These are phyloP conservation scores for Trypanosoma conorhini DNA, from an alignment of 208 protist genomes.

Conservation along the genomic window DNA sequence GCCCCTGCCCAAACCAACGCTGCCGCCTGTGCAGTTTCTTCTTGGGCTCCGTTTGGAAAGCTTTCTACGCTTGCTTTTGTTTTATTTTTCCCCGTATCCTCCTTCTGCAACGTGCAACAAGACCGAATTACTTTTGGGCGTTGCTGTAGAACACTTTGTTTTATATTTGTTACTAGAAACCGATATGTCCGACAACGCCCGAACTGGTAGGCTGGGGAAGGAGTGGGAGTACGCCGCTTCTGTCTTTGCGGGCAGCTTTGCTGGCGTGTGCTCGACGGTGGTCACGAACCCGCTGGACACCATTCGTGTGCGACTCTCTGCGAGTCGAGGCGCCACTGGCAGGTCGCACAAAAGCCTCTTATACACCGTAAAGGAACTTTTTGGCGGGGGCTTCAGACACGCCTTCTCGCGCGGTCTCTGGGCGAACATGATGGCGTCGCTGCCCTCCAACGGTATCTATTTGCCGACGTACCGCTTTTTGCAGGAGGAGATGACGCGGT, in stretches of 20 bases:
- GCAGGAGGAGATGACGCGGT: slow-evolving; percentile 46
- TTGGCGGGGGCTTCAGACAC: slow-evolving; percentile 61
- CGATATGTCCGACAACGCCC: not conserved
- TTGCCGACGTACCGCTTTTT: slow-evolving; percentile 81
- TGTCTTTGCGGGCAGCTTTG: slow-evolving; percentile 78
- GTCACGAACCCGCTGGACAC: slow-evolving; percentile 91
- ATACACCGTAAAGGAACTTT: slow-evolving; percentile 66
- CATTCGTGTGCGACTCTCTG: slow-evolving; percentile 82
- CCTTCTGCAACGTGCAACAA: too few species aligned
- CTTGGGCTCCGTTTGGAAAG: slow-evolving; percentile 5
- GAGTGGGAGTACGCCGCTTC: slow-evolving; percentile 62
- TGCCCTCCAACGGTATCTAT: slow-evolving; percentile 90
- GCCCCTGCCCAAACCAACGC: not conserved
- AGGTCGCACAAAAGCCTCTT: slow-evolving; percentile 77
- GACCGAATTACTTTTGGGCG: not conserved
- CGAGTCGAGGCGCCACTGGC: slow-evolving; percentile 71
- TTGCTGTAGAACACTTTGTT: not conserved
- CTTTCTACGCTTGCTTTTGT: slow-evolving; percentile 8
- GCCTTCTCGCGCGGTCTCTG: slow-evolving; percentile 79
- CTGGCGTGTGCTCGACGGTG: slow-evolving; percentile 86
- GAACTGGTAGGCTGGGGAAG: not conserved
- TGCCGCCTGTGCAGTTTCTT: not conserved
- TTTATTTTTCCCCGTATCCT: not conserved
- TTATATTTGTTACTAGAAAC: slow-evolving; percentile 3
- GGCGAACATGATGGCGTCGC: slow-evolving; percentile 87